Conservation (phyloP, 2,329 filamentous ascomycete genomes). For the Ascochyta pisi region DNA sequence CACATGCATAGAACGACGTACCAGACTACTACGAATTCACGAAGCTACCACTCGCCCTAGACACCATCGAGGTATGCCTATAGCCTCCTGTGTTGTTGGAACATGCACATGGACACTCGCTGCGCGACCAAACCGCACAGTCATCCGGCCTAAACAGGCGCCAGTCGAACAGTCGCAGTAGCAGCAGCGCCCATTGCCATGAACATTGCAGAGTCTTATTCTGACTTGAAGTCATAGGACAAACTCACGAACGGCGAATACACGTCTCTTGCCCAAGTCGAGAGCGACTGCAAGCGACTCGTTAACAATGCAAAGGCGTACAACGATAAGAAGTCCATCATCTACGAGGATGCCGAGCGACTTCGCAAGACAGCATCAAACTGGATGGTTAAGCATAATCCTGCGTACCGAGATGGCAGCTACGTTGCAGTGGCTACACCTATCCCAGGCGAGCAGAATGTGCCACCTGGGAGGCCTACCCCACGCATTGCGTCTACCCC, state of each 20-base stretch:
- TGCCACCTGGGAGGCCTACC: conserved; percentile 39
- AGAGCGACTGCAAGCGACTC: conserved; percentile 87
- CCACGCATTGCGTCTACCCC: conserved; percentile 40
- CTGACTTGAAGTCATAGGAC: conserved; percentile 47
- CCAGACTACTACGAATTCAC: conserved; percentile 80
- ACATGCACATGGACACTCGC: neutral
- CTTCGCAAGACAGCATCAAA: conserved; percentile 86
- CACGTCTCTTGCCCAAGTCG: conserved; percentile 72
- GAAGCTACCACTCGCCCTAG: conserved; percentile 78
- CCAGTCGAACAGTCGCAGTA: neutral
- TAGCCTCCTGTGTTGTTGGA: neutral
- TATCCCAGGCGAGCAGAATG: conserved; percentile 63
- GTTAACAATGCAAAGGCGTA: conserved; percentile 86
- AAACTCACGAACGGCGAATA: conserved; percentile 76
- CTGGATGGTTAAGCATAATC: conserved; percentile 86
- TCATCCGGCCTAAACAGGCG: neutral
- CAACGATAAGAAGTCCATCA: conserved; percentile 73
- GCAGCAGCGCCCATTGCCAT: neutral
- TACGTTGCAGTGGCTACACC: conserved; percentile 79
- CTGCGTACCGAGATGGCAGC: conserved; percentile 71
- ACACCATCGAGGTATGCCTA: conserved; percentile 69
- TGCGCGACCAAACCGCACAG: neutral
- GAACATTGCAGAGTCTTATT: neutral
- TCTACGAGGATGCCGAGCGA: conserved; percentile 85
- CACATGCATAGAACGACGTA: conserved; percentile 58